Base-by-base conservation (phyloP, 73 alveolate genomes). In the Paramecium biaurelia region DNA sequence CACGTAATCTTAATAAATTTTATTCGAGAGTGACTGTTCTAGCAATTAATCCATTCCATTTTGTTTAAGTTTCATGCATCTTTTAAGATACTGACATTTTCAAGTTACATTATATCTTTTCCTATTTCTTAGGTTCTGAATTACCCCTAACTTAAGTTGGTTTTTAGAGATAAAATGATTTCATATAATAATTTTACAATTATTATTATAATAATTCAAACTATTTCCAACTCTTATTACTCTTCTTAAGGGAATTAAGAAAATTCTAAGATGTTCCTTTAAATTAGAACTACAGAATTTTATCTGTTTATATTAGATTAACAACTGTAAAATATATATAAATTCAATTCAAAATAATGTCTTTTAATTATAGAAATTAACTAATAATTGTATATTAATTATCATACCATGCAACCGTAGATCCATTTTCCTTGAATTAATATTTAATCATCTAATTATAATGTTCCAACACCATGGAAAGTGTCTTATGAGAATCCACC, bases 1-100 rank as follows among this genome's bases (percentile, higher is more conserved):
- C 90, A 23, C 90, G 90, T 21, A 79, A 45, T 79, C 56, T 21
- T 24, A 79, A 20, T 10, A 79, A 24, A 8, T 79, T 79, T 23
- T 79, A 23, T 79, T 79, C 90, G 23, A 79, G 56, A 24, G 90
- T 30, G 14, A 79, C 72, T 38, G 90, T 79, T 79, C 56, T 79
- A 9, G 90, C 90, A 12, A 79, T 79, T n/a, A 79, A 20, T 12
- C 90, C 90, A 30, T 32, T 42, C 90, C 90, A 79, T 79, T 79
- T 32, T 4, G 70, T 41, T 24, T 79, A 20, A 1, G 53, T 79
- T 47, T 79, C 90, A 47, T 32, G 45, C 84, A 63, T 63, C 84
- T 63, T 63, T 26, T 63, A 63, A 6, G 84, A 63, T 1, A 24
- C 28, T 30, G 84, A 26, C 47, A 63, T 26, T 63, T 63, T 63